Evolutionary conservation across 345 rosid species (phyloP), one percentile per base, ranked within the genome.

Genomic region (Syzygium jambos): DNA sequence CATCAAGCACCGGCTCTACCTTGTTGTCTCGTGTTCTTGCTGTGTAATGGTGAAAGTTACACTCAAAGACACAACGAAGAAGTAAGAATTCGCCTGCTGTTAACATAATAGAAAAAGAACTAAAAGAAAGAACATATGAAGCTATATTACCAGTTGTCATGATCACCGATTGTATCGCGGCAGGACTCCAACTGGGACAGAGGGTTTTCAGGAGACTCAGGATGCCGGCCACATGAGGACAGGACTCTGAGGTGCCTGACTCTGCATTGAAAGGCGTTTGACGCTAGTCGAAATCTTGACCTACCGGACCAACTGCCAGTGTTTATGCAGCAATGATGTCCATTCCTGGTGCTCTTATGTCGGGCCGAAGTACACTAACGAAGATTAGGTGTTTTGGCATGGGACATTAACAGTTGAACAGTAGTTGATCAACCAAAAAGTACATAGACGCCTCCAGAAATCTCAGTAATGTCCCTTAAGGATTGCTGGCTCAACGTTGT

Each of bases 301-400:
- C 91, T 2, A 88, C 63, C 14, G 93, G 92, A 3, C 87, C 85
- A 5, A 14, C 80, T 54, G 87, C 90, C 89, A 77, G 87, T 4
- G 88, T 84, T 85, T 25, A 91, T 43, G 94, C 94, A 41, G 94
- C 94, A 65, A 95, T 86, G 52, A 94, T 59, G 80, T 80, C 80
- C 61, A 92, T 91, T 11, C 95, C 95, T 0, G 97, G 95, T 56
- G 95, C 95, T 80, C 90, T 92, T n/a, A 95, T 59, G 89, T 94
- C 95, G 65, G 95, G 95, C 95, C 93, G 89, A 52, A 89, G 53
- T 23, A 4, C 22, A 63, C 3, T 27, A 21, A 73, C n/a, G 30
- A 52, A 5, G 5, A 52, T 46, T 53, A 57, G 78, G 51, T 43
- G n/a, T 59, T 73, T 73, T 73, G 80, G 49, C 82, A 38, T 73